phyloP scores from a whole-genome alignment of 352 stramenopile species.

The Phytophthora pistaciae region DNA sequence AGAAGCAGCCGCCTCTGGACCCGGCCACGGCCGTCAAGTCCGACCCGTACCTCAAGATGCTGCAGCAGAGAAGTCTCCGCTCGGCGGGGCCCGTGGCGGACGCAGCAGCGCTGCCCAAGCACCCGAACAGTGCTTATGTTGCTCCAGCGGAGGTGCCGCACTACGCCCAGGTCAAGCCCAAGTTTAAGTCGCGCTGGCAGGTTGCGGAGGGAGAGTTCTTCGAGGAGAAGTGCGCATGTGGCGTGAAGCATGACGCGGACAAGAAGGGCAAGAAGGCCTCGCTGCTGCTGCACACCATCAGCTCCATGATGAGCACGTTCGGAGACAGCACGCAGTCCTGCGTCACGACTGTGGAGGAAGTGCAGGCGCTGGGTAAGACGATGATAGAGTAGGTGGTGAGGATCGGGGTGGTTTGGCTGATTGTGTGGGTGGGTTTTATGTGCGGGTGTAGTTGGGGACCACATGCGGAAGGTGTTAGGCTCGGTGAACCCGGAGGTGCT shows the following conservation, averaged over 20 bases:
- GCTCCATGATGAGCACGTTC: constrained; percentile 88
- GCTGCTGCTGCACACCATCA: constrained; percentile 69
- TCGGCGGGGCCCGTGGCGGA: constrained; percentile 11
- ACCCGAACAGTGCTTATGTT: constrained; percentile 76
- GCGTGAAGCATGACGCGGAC: constrained; percentile 51
- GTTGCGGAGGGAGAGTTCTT: constrained; percentile 81
- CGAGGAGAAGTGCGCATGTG: constrained; percentile 66
- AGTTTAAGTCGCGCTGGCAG: constrained; percentile 68
- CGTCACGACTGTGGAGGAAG: constrained; percentile 62
- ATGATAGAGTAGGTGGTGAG: neutral
- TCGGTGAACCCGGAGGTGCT: constrained; percentile 58
- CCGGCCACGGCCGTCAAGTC: constrained; percentile 44
- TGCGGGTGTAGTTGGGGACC: constrained; percentile 56
- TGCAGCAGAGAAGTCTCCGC: constrained; percentile 73
- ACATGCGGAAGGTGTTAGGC: constrained; percentile 51
- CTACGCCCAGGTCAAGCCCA: constrained; percentile 49
- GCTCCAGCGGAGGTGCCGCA: constrained; percentile 56
- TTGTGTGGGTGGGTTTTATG: neutral
- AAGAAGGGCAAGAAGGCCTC: constrained; percentile 51
- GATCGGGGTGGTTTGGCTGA: constrained; percentile 10
- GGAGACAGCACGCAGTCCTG: constrained; percentile 72
- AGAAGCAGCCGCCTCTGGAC: constrained; percentile 21
- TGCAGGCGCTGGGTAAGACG: constrained; percentile 55
- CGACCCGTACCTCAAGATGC: constrained; percentile 84
- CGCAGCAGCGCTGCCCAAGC: constrained; percentile 10